Evolutionary conservation across 257 asterid genomes (phyloP).

Genomic region (Capsicum rhomboideum): DNA sequence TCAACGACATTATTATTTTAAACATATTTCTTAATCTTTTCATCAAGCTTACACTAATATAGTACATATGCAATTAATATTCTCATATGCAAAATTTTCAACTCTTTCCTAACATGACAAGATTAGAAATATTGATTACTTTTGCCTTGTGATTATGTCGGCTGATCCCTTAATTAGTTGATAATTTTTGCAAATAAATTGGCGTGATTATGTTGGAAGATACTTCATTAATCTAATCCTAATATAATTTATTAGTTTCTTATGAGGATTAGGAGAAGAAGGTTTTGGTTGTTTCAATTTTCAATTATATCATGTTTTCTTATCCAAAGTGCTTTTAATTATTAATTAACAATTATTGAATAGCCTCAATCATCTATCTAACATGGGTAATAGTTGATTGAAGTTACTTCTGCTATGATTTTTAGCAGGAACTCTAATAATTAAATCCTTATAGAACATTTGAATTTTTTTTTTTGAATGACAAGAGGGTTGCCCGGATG

Average conservation of each 20-base stretch:
- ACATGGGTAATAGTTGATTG: not conserved
- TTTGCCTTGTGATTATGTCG: not conserved
- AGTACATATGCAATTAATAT: not conserved
- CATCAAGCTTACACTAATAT: not conserved
- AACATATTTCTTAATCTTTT: not conserved
- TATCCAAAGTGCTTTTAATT: not conserved
- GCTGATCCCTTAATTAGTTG: not conserved
- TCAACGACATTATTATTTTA: not conserved
- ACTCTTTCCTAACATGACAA: not conserved
- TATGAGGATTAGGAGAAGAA: not conserved
- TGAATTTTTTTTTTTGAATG: too few species aligned
- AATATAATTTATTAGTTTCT: not conserved
- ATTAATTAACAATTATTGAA: not conserved
- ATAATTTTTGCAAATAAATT: not conserved
- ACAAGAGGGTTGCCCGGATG: too few species aligned
- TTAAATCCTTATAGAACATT: not conserved
- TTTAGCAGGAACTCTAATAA: not conserved
- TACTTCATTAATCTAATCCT: not conserved
- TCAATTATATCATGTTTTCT: not conserved
- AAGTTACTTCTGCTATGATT: not conserved
- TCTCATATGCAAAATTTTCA: not conserved
- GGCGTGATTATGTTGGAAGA: not conserved
- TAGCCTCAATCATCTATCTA: not conserved
- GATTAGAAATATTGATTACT: not conserved
- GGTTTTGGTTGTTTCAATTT: not conserved